Base-by-base conservation (phyloP, 345 rosid species). In the Hibiscus tridactylites region DNA sequence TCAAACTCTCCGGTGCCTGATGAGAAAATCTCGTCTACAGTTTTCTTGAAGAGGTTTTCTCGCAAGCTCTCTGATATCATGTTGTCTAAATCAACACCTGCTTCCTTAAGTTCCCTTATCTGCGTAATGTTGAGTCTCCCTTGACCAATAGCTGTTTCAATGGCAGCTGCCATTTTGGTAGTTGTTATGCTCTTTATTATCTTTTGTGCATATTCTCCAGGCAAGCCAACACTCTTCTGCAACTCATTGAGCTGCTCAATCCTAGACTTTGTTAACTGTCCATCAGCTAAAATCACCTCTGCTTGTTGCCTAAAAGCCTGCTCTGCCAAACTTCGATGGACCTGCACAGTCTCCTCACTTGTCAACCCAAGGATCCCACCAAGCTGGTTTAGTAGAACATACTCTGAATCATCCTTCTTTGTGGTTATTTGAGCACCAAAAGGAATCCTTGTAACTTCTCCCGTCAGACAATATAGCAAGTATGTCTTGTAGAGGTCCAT, bases 1-100 rank as follows among this genome's bases (percentile, higher is more conserved):
- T 92, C 97, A 68, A 96, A 92, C 68, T 91, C 99, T 61, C 99
- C 99, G 8, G 96, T 91, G 70, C 99, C 99, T 1, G 99, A 87
- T 3, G 99, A 96, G 86, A 96, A 96, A 60, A 96, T 89, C 24
- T 92, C 97, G 76, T 84, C 85, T 63, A 91, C 86, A 0, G 97
- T 91, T 83, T 92, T 96, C 82, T 84, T 92, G 79, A 91, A 91
- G 68, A 96, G 87, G 75, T 82, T 92, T 79, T 85, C 90, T 49
- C 99, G 82, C 74, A 89, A 77, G 53, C 82, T 87, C 83, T 82
- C 85, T 12, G 96, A 81, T 59, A 96, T 85, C 93, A 92, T 86
- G 84, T 79, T 87, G 75, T 96, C 93, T 59, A 96, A 81, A 59
- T 90, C 88, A 59, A 96, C 86, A 69, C 81, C 85, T 49, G 97